Evolutionary conservation across 805 yeast genomes (phyloP).

Genomic region (Myxozyma sirexii): DNA sequence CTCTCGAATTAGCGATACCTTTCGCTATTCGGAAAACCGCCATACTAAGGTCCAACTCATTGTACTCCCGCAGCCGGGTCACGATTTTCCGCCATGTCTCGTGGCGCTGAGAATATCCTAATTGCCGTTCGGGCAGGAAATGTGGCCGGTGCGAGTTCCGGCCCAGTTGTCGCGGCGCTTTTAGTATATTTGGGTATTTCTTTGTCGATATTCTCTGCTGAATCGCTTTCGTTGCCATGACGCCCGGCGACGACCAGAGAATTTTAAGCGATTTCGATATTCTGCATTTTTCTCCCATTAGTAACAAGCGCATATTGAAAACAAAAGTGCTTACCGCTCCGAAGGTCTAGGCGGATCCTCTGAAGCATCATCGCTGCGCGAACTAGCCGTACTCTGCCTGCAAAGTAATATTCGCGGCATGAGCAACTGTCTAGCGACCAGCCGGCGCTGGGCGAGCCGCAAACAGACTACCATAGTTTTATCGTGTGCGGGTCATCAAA

Average conservation of each 20-base stretch:
- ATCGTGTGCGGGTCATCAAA: too few species aligned
- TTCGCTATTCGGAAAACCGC: slow-evolving; percentile 3
- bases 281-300: not conserved
- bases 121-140: not conserved
- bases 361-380: too few species aligned
- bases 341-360: too few species aligned
- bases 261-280: not conserved
- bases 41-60: not conserved
- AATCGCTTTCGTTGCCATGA: not conserved
- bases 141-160: not conserved
- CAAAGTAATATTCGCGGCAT: not conserved
- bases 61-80: slow-evolving; percentile 4
- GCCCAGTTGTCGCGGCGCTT: not conserved
- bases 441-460: not conserved
- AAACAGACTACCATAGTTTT: not conserved
- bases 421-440: not conserved
- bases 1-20: slow-evolving; percentile 7
- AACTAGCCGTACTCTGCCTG: not conserved
- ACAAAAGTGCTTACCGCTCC: not conserved
- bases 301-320: not conserved
- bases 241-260: not conserved
- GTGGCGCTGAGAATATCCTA: not conserved
- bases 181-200: not conserved
- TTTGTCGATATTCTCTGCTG: not conserved
- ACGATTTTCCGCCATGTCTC: slow-evolving; percentile 10